Base-by-base conservation (phyloP, 2,329 filamentous ascomycete genomes). In the Fusarium sp. region DNA sequence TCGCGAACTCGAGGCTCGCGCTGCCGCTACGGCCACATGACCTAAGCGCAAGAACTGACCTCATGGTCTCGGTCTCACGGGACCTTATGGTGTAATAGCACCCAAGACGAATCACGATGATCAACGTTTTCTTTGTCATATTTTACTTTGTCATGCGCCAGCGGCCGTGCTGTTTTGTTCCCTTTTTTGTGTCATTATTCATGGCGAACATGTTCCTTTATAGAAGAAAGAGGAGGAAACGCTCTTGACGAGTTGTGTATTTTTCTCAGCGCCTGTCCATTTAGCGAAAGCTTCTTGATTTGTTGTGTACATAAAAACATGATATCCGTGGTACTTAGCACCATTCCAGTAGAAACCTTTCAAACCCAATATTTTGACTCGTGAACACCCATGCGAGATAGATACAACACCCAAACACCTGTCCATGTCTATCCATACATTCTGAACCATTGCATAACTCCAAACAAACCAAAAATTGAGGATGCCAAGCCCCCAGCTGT, bases 1-100 rank as follows among this genome's bases (percentile, higher is more conserved):
- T 56, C 88, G 87, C 70, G 91, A 92, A 64, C 76, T 88, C 6
- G 85, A 88, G 71, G 83, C 84, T n/a, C 84, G 84, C 57, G 81
- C 77, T 8, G 82, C 81, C 8, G 63, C 48, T 41, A 57, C 39
- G 11, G 21, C 63, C 26, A 64, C 28, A 68, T 69, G 67, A 70
- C 57, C 44, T 23, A 29, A 42, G 43, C 20, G 39, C 44, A 24
- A 42, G 18, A 9, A 28, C 12, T 39, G 44, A 20, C 39, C 37
- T 39, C 20, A 31, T 38, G 18, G 41, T 31, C 20, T 29, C 21
- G 18, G 52, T 39, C 47, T 35, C 24, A 54, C 48, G 29, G 31
- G 55, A 43, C 44, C 55, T 39, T 21, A 57, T 48, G 65, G 50
- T 49, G 59, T 35, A 33, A 56, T 29, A 43, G 29, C 54, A 63